Conservation (phyloP, 371 early-diverging fungal species). For the Capillidium heterosporum region DNA sequence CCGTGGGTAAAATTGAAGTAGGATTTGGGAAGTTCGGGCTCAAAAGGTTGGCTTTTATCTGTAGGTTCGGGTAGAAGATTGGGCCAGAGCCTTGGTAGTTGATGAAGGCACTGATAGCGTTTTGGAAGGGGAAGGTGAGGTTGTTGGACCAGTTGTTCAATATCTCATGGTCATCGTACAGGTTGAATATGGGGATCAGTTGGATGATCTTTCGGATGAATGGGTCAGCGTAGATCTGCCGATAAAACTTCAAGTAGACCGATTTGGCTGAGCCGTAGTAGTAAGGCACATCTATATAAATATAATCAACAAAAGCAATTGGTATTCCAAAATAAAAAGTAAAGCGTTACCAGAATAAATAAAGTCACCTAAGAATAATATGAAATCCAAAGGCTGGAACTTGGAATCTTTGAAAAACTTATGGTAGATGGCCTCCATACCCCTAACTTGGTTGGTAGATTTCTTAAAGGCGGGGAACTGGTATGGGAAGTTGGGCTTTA, state of each 20-base stretch:
- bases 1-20: constrained; percentile 22
- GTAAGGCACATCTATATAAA: constrained; percentile 14
- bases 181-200: constrained; percentile 18
- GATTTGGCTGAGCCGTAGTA: constrained; percentile 16
- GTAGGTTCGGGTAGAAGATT: too few relatives aligned
- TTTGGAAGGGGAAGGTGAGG: constrained; percentile 13
- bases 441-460: constrained; percentile 12
- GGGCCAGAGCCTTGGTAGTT: constrained; percentile 19
- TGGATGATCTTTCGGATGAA: constrained; percentile 12
- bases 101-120: constrained; percentile 18
- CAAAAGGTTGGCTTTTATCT: not conserved
- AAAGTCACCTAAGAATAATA: constrained; percentile 26
- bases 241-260: constrained; percentile 21
- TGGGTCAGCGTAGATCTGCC: constrained; percentile 18
- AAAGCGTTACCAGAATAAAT: constrained; percentile 15
- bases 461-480: constrained; percentile 8
- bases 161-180: constrained; percentile 28
- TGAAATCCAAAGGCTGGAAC: too few relatives aligned
- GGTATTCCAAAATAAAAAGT: not conserved
- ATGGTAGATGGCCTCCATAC: constrained; percentile 4
- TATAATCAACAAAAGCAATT: not conserved
- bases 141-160: constrained; percentile 21
- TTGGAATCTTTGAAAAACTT: too few relatives aligned
- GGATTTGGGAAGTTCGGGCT: constrained; percentile 5
- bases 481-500: constrained; percentile 27